Evolutionary conservation across 371 early-diverging fungal genomes (phyloP).

Genomic region (Mortierella sp.): DNA sequence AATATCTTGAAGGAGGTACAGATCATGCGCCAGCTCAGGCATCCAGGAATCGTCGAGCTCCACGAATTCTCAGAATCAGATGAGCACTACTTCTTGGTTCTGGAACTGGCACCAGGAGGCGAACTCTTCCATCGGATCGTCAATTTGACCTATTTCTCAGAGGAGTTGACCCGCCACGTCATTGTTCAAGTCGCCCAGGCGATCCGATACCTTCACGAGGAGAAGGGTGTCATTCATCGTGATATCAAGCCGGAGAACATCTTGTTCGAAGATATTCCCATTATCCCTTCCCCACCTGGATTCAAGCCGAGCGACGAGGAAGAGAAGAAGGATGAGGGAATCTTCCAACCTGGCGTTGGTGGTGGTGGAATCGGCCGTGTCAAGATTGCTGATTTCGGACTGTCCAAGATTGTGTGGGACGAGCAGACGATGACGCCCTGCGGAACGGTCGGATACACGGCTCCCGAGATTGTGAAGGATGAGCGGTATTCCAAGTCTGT

Average conservation of each 20-base stretch:
- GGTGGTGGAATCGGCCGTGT: conserved; percentile 88
- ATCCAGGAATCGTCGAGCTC: conserved; percentile 84
- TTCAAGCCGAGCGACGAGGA: conserved; percentile 67
- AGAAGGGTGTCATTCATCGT: conserved; percentile 89
- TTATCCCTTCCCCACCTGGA: conserved; percentile 67
- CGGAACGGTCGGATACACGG: conserved; percentile 94
- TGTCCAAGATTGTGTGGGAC: conserved; percentile 87
- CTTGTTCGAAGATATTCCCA: conserved; percentile 82
- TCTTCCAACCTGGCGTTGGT: conserved; percentile 78
- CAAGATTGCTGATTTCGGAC: conserved; percentile 90
- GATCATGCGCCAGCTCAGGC: conserved; percentile 88
- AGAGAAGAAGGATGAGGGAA: conserved; percentile 81
- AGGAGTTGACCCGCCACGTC: conserved; percentile 82
- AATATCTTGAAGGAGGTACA: conserved; percentile 88
- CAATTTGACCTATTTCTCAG: conserved; percentile 83
- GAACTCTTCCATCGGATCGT: conserved; percentile 91
- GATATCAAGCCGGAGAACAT: conserved; percentile 99
- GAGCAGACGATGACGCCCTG: conserved; percentile 90
- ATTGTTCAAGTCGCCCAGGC: conserved; percentile 92
- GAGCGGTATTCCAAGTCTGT: conserved; percentile 87
- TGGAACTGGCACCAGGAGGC: conserved; percentile 89
- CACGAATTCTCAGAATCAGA: conserved; percentile 73
- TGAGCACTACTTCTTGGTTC: conserved; percentile 82
- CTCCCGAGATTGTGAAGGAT: conserved; percentile 92
- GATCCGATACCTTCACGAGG: conserved; percentile 89